Evolutionary conservation across 495 filamentous ascomycete genomes (phyloP).

Genomic region (Podospora sp.): DNA sequence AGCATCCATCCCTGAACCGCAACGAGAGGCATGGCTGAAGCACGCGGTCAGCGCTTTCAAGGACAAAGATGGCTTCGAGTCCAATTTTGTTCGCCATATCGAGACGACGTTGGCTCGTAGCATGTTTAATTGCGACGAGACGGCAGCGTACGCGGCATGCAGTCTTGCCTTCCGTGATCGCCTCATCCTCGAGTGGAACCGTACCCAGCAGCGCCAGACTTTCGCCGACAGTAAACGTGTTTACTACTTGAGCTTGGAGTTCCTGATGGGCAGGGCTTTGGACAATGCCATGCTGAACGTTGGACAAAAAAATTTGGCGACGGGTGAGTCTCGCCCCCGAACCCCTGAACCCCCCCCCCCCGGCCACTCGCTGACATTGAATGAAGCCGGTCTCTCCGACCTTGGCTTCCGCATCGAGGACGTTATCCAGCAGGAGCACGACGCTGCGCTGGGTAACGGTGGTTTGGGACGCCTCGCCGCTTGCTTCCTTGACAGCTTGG

Average conservation of each 20-base stretch:
- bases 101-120: constrained; percentile 96
- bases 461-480: constrained; percentile 93
- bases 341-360: not conserved
- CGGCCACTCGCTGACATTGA: not conserved
- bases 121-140: constrained; percentile 97
- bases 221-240: constrained; percentile 86
- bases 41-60: constrained; percentile 70
- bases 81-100: constrained; percentile 86
- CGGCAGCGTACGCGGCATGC: constrained; percentile 87
- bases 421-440: constrained; percentile 90
- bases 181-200: constrained; percentile 94
- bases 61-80: constrained; percentile 68
- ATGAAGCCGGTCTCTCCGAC: constrained; percentile 75
- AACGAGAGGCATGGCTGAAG: constrained; percentile 87
- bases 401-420: constrained; percentile 97
- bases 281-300: constrained; percentile 99
- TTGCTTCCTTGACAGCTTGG: constrained; percentile 94
- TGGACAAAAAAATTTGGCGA: constrained; percentile 81
- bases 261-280: constrained; percentile 92
- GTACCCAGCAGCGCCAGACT: constrained; percentile 94
- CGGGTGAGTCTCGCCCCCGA: constrained; percentile 51
- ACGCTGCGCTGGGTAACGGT: constrained; percentile 94
- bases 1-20: constrained; percentile 80
- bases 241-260: constrained; percentile 96
- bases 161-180: constrained; percentile 90